Conservation (phyloP, 2,329 filamentous ascomycete species). For the Knoxdaviesia capensis region DNA sequence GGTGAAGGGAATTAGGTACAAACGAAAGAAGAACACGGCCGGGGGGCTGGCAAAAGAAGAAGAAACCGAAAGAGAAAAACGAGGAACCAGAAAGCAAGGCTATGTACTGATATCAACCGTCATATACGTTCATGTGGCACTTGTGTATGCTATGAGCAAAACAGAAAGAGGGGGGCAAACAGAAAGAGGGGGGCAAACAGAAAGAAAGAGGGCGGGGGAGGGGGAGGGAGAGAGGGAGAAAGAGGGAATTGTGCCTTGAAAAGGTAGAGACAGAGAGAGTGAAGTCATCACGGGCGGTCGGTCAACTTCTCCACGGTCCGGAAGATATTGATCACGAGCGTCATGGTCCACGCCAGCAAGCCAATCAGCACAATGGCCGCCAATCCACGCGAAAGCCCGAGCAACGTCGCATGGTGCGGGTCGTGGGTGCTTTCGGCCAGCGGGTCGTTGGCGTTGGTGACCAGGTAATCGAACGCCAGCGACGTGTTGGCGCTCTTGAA, state of each 20-base stretch:
- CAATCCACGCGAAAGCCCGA: conserved; percentile 37
- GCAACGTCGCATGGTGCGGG: conserved; percentile 2
- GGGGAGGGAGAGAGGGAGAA: too few species aligned
- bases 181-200: neutral
- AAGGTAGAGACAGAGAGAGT: neutral
- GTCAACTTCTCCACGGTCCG: conserved; percentile 43
- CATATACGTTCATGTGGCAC: neutral
- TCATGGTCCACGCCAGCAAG: conserved; percentile 74
- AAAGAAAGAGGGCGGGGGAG: too few species aligned
- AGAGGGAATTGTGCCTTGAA: neutral
- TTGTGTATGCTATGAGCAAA: neutral
- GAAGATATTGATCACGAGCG: conserved; percentile 72
- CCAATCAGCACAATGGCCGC: conserved; percentile 64
- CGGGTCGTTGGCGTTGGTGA: conserved; percentile 30
- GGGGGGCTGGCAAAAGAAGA: neutral
- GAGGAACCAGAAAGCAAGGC: neutral
- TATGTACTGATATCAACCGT: too few species aligned
- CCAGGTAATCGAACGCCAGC: conserved; percentile 70
- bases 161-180: neutral
- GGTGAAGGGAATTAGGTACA: too few species aligned
- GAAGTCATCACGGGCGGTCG: conserved; percentile 10
- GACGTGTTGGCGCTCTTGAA: conserved; percentile 89
- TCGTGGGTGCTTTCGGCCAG: conserved; percentile 2
- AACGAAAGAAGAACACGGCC: neutral
- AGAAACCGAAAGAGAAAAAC: neutral